A percentile compares a stretch with the other conserved stretches of the same genome.
Evolutionary conservation across 192 early-diverging fungal genomes (phyloP).

Genomic region (Coemansia sp.): DNA sequence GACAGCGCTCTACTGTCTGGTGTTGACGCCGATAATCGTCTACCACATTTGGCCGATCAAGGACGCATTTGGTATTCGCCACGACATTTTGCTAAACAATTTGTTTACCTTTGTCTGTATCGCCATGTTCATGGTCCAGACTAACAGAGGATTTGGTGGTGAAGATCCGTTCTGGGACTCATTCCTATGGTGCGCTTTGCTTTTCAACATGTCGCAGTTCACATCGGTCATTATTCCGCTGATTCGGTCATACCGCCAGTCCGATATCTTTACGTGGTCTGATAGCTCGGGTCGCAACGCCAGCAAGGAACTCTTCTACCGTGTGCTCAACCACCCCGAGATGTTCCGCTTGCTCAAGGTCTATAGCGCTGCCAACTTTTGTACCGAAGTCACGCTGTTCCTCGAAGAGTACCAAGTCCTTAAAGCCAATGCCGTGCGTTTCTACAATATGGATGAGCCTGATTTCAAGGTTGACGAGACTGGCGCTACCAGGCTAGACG

Average conservation of each 20-base stretch:
- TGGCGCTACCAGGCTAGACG: not conserved
- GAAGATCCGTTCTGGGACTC: conserved; percentile 57
- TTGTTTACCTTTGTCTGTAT: conserved; percentile 55
- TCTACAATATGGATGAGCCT: conserved; percentile 59
- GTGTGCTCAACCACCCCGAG: conserved; percentile 56
- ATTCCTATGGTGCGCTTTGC: conserved; percentile 52
- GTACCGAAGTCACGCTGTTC: conserved; percentile 57
- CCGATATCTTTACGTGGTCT: conserved; percentile 48
- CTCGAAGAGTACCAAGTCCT: conserved; percentile 61
- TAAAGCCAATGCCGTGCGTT: conserved; percentile 57
- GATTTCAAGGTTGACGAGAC: conserved; percentile 46
- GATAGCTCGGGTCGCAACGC: conserved; percentile 39
- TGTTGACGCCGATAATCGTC: conserved; percentile 53
- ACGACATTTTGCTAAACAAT: conserved; percentile 58
- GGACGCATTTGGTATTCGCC: conserved; percentile 55
- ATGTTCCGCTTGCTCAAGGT: conserved; percentile 56
- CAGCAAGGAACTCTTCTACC: conserved; percentile 56
- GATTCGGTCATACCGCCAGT: conserved; percentile 51
- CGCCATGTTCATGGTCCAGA: conserved; percentile 58
- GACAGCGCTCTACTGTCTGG: conserved; percentile 46
- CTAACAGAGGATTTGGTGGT: conserved; percentile 47
- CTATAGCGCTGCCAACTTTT: conserved; percentile 57
- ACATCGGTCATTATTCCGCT: conserved; percentile 56
- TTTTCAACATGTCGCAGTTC: conserved; percentile 58
- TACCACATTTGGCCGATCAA: conserved; percentile 59